phyloP scores from a whole-genome alignment of 2,329 filamentous ascomycete genomes.

The Sporothrix brasiliensis region DNA sequence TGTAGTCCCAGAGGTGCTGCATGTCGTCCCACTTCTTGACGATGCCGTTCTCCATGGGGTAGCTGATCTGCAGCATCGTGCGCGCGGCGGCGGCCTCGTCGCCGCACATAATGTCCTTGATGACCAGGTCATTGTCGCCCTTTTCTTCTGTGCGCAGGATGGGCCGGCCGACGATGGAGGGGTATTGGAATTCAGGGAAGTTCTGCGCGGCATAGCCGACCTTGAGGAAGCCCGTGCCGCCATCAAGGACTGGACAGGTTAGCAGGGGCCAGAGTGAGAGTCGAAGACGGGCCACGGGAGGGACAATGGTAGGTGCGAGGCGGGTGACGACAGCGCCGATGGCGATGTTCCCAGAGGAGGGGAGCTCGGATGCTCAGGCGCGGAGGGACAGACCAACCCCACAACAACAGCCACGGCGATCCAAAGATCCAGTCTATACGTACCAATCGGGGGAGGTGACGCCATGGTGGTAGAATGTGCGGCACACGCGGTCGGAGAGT shows the following conservation, averaged over 20 bases:
- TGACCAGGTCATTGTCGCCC: conserved; percentile 63
- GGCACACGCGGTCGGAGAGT: neutral
- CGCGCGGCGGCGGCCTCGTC: conserved; percentile 95
- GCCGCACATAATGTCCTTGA: conserved; percentile 99
- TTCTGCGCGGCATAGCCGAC: conserved; percentile 99
- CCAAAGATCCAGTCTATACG: conserved; percentile 35
- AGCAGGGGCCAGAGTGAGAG: conserved; percentile 33
- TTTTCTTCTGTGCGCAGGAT: conserved; percentile 95
- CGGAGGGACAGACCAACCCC: neutral
- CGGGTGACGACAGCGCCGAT: neutral
- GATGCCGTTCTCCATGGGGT: conserved; percentile 99
- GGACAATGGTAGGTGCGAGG: conserved; percentile 25
- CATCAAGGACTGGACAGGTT: conserved; percentile 79
- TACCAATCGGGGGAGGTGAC: conserved; percentile 59
- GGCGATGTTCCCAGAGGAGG: neutral
- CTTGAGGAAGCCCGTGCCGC: conserved; percentile 99
- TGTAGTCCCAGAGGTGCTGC: conserved; percentile 99
- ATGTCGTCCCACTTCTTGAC: conserved; percentile 99
- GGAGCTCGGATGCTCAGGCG: neutral
- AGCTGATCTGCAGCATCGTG: conserved; percentile 97
- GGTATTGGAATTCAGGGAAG: conserved; percentile 98
- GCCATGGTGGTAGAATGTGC: conserved; percentile 47
- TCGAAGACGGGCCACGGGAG: conserved; percentile 32
- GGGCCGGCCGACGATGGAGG: conserved; percentile 95
- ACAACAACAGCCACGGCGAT: neutral